Conservation (phyloP, 176 grass and related monocot species). For the Triticum aestivum region IWGSC_CS_RefSeq_v2.1 NC_057804.1:494725003-494725502, state of each 20-base stretch:
- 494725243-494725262: conserved; percentile 14
- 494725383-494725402: conserved; percentile 13
- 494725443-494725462: conserved; percentile 4
- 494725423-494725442: conserved; percentile 24
- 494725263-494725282: background rate
- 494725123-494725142: background rate
- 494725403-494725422: conserved; percentile 9
- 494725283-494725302: too few relatives aligned
- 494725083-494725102: conserved; percentile 12
- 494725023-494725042: conserved; percentile 43
- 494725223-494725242: conserved; percentile 24
- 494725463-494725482: background rate
- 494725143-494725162: background rate
- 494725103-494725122: background rate
- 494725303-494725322: background rate
- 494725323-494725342: conserved; percentile 35
- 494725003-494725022: conserved; percentile 43
- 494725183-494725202: conserved; percentile 1
- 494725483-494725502: conserved; percentile 11
- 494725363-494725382: background rate
- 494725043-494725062: background rate
- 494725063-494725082: conserved; percentile 18
- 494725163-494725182: background rate
- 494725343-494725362: background rate
- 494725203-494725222: conserved; percentile 10